Evolutionary conservation across 2,329 filamentous ascomycete species (phyloP).

Genomic region (Metarhizium anisopliae): DNA sequence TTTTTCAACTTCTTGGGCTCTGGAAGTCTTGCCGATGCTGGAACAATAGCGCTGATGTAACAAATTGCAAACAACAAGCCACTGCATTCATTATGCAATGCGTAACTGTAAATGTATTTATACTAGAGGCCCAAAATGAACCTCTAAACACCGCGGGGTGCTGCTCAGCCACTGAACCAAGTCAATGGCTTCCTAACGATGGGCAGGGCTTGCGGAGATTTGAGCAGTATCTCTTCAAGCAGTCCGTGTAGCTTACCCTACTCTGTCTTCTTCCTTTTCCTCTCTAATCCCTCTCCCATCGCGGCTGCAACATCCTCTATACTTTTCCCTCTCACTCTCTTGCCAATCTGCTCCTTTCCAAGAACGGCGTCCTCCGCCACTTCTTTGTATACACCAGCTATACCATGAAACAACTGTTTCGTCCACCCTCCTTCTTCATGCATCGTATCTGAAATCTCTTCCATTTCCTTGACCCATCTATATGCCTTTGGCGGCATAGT

Average conservation of each 20-base stretch:
- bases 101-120: background rate
- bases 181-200: background rate
- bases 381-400: constrained; percentile 51
- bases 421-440: constrained; percentile 54
- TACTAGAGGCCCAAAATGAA: background rate
- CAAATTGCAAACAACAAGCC: background rate
- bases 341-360: constrained; percentile 48
- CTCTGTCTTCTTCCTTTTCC: constrained; percentile 30
- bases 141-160: background rate
- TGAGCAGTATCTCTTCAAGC: background rate
- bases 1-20: constrained; percentile 4
- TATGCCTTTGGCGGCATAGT: constrained; percentile 67
- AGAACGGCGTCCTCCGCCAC: constrained; percentile 55
- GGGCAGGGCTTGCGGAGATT: background rate
- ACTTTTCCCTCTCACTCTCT: constrained; percentile 45
- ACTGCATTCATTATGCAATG: background rate
- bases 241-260: background rate
- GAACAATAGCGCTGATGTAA: constrained; percentile 6
- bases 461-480: constrained; percentile 70
- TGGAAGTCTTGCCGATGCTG: constrained; percentile 8
- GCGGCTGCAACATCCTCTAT: constrained; percentile 46
- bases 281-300: constrained; percentile 37
- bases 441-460: constrained; percentile 62
- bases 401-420: constrained; percentile 44
- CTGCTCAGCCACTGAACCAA: background rate